Evolutionary conservation across 2,329 filamentous ascomycete genomes (phyloP).

Genomic region (Fusarium praegraminearum): DNA sequence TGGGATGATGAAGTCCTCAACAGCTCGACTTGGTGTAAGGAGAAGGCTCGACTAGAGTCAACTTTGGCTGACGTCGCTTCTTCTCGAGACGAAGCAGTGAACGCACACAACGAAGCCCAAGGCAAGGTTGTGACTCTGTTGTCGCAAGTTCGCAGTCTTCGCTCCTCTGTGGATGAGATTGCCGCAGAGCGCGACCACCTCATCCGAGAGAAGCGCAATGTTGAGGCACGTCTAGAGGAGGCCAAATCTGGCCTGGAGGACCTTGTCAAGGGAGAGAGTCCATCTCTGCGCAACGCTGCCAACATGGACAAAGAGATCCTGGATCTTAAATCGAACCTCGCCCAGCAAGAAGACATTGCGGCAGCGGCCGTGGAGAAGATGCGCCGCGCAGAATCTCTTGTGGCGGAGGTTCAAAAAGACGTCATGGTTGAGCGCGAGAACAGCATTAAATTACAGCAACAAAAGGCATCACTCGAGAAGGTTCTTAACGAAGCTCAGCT

Average conservation of each 20-base stretch:
- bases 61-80: constrained; percentile 89
- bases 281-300: constrained; percentile 89
- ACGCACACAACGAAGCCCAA: constrained; percentile 94
- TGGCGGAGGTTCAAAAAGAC: constrained; percentile 92
- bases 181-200: constrained; percentile 86
- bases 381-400: constrained; percentile 89
- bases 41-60: constrained; percentile 91
- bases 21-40: constrained; percentile 97
- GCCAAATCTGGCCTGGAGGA: constrained; percentile 91
- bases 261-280: constrained; percentile 84
- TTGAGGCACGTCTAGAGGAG: constrained; percentile 87
- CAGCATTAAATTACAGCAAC: constrained; percentile 84
- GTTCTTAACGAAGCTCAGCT: constrained; percentile 90
- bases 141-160: constrained; percentile 87
- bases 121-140: constrained; percentile 90
- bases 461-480: constrained; percentile 92
- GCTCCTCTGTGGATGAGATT: constrained; percentile 86
- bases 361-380: constrained; percentile 96
- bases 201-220: constrained; percentile 87
- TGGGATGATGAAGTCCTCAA: constrained; percentile 99
- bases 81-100: constrained; percentile 92
- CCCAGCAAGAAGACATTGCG: constrained; percentile 93
- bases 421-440: constrained; percentile 86
- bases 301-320: constrained; percentile 89
- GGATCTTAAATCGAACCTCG: constrained; percentile 87